Evolutionary conservation across 345 rosid species (phyloP), one percentile per base, ranked within the genome.

Genomic region (Heritiera littoralis): DNA sequence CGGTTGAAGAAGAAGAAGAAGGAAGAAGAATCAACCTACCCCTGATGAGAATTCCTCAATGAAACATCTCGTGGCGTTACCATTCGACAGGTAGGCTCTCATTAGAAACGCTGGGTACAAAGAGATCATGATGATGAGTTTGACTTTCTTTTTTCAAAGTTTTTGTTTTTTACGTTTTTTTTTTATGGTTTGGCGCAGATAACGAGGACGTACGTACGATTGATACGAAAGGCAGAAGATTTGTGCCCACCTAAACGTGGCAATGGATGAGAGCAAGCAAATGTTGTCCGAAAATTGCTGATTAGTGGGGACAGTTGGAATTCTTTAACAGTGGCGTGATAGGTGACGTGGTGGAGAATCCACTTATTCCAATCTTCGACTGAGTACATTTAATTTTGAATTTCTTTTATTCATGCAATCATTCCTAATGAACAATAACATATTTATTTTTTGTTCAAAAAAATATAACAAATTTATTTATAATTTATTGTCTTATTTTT

Each of bases 11-110:
- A 55, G 32, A 45, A 59, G 63, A 35, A 35, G 66, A 7, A 74
- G 70, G 10, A 2, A 12, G 51, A 56, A 58, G 83, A 81, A 72
- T 49, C 48, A 43, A 81, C 88, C 90, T 82, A 66, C 85, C 88
- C 82, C 80, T 6, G 49, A 73, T 84, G 60, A 11, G 18, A 32
- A 35, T 9, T 6, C 12, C 8, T 0, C 0, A 2, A 38, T n/a
- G 79, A 15, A 59, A 51, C 49, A 75, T 11, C 82, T 79, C 9
- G 84, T 68, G 86, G 75, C 74, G 84, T 32, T 49, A 0, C 14
- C 52, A 66, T 59, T 72, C 3, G 66, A 45, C 18, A 7, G 38
- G 38, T 1, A 3, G 38, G 38, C 3, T 35, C 3, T 35, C 38
- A 35, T 35, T 35, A 35, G 38, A 35, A 35, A 35, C 38, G 38